Evolutionary conservation across 208 protist species (phyloP), one percentile per base, ranked within the genome.

Genomic region (Trypanosoma congolense): DNA sequence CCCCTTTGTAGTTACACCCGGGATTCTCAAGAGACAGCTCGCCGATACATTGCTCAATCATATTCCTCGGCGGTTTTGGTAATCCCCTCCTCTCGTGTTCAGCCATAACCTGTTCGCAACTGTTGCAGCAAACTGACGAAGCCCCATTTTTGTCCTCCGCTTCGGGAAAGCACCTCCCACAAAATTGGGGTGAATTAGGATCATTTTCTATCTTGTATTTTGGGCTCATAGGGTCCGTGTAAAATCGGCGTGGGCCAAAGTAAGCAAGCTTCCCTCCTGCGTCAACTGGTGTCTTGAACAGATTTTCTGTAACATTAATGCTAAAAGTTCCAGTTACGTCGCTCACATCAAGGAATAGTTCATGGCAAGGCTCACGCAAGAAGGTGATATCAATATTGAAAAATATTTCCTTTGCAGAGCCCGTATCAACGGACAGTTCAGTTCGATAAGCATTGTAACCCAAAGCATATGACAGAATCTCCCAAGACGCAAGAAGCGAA

Each of bases 341-440:
- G 21, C 89, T 48, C 9, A 83, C 55, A 58, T 90, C 81, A 3
- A 95, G 40, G 30, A 67, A 87, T n/a, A 93, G 56, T 16, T 70
- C 62, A 53, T 92, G 53, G 50, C 88, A 95, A 1, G 41, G 44
- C 4, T 86, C 60, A 18, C 45, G 48, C 0, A 83, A 83, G 47
- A 95, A 93, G 22, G 68, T 69, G 18, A 95, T 75, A 44, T 95
- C 81, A 18, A 95, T 66, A 47, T 95, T 72, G 9, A 95, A 66
- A 1, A 48, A 43, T 56, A 93, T 75, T 45, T 83, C 61, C 12
- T 72, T 65, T 14, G 63, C 53, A 36, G 62, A 30, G 18, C 45
- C 61, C 10, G 60, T 68, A 55, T 92, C 85, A 24, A 93, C 66
- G 9, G 73, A 73, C 4, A 92, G 61, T 36, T 83, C 73, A 1